These are phyloP conservation scores for Pyrenophora graminea DNA, from an alignment of 2,329 filamentous ascomycete species.

Conservation along the genomic window DNA sequence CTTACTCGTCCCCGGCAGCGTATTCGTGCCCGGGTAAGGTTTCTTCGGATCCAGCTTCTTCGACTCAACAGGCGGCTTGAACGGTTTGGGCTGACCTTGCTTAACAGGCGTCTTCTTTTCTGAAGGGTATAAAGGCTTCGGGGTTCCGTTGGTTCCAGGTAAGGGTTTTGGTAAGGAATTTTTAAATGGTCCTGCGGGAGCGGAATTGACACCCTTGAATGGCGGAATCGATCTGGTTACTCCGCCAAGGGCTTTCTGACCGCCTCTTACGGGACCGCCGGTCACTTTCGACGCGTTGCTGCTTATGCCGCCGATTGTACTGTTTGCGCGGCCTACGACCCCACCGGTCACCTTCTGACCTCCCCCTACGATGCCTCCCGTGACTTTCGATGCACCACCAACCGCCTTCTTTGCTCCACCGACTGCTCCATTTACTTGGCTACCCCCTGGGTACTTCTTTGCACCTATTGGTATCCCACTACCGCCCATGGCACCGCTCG, in stretches of 20 bases:
- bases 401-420: constrained; percentile 29
- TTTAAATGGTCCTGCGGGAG: constrained; percentile 5
- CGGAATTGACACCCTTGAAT: constrained; percentile 8
- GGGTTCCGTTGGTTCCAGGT: constrained; percentile 11
- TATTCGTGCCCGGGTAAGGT: constrained; percentile 40
- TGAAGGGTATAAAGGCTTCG: constrained; percentile 21
- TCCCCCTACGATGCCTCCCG: constrained; percentile 18
- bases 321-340: constrained; percentile 17
- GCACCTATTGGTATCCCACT: constrained; percentile 27
- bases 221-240: constrained; percentile 12
- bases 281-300: constrained; percentile 12
- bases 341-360: constrained; percentile 13
- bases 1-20: constrained; percentile 31
- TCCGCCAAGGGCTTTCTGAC: constrained; percentile 17
- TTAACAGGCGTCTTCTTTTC: constrained; percentile 37
- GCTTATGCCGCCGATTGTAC: constrained; percentile 12
- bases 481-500: not conserved
- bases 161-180: constrained; percentile 13
- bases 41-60: constrained; percentile 22
- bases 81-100: constrained; percentile 34
- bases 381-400: constrained; percentile 18
- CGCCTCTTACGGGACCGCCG: constrained; percentile 9
- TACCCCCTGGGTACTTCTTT: constrained; percentile 35
- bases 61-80: constrained; percentile 21
- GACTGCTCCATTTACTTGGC: constrained; percentile 17